These are phyloP conservation scores for Emergomyces orientalis DNA, from an alignment of 2,329 filamentous ascomycete genomes.

Conservation along the genomic window DNA sequence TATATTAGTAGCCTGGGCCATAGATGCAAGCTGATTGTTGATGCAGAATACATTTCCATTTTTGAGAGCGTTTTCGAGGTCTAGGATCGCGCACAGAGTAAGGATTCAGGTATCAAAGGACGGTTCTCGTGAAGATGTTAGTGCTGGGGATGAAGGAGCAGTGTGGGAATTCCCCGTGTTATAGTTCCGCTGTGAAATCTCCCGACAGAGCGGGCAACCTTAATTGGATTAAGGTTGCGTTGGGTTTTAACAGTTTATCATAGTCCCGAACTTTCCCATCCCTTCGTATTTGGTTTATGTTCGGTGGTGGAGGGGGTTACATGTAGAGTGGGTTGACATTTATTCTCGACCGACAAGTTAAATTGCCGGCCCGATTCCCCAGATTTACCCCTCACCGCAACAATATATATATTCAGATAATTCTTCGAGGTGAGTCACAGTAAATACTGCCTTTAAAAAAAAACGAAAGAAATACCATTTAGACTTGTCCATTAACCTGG, in stretches of 20 bases:
- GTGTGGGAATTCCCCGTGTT: no score
- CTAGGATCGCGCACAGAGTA: no score
- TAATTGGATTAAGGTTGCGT: no score
- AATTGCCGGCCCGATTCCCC: not conserved
- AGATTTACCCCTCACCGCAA: not conserved
- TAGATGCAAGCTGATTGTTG: not conserved
- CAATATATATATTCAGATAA: not conserved
- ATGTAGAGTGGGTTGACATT: not conserved
- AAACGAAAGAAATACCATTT: not conserved
- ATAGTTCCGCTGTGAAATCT: no score
- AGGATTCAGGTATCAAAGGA: no score
- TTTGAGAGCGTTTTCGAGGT: not conserved
- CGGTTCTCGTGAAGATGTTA: no score
- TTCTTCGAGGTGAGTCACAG: not conserved
- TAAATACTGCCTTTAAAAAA: not conserved
- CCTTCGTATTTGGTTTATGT: not conserved
- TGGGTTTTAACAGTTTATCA: no score
- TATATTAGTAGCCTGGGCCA: no score
- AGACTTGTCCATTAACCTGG: not conserved
- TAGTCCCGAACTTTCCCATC: not conserved
- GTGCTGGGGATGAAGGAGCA: no score
- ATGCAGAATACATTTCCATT: not conserved
- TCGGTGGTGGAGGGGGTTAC: not conserved
- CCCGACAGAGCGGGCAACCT: no score
- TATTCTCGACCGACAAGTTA: not conserved